A percentile compares a stretch with the other conserved stretches of the same genome.
These are phyloP conservation scores for Fusarium poae DNA, from an alignment of 2,329 filamentous ascomycete genomes.

Conservation along the genomic window DNA sequence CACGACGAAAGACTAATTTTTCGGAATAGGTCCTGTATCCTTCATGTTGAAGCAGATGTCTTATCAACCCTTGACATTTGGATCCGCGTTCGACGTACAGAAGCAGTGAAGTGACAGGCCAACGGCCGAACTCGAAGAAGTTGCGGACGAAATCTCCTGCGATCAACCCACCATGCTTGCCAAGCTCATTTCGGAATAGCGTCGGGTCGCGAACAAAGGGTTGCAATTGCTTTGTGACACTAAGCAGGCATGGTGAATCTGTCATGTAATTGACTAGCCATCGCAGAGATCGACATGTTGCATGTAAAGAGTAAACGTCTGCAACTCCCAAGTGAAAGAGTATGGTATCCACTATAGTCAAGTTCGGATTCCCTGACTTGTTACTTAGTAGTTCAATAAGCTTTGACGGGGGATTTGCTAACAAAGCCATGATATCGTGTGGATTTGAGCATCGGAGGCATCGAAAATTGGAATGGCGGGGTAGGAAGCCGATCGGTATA, in stretches of 20 bases:
- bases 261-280: conserved; percentile 12
- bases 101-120: not conserved
- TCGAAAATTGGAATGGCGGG: not conserved
- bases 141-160: not conserved
- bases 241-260: not conserved
- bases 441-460: too few species aligned
- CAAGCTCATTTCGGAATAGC: not conserved
- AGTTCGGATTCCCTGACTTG: not conserved
- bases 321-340: not conserved
- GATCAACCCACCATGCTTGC: not conserved
- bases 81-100: not conserved
- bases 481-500: not conserved
- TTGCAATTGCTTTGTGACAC: not conserved
- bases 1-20: not conserved
- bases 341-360: not conserved
- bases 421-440: not conserved
- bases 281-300: not conserved
- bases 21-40: not conserved
- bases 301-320: conserved; percentile 10
- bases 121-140: not conserved
- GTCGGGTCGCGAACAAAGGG: not conserved
- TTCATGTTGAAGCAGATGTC: not conserved
- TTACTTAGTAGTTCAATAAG: not conserved
- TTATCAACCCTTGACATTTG: not conserved
- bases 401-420: not conserved